Conservation (phyloP, 1,284 basidiomycete genomes). For the Sporisorium graminicola region DNA sequence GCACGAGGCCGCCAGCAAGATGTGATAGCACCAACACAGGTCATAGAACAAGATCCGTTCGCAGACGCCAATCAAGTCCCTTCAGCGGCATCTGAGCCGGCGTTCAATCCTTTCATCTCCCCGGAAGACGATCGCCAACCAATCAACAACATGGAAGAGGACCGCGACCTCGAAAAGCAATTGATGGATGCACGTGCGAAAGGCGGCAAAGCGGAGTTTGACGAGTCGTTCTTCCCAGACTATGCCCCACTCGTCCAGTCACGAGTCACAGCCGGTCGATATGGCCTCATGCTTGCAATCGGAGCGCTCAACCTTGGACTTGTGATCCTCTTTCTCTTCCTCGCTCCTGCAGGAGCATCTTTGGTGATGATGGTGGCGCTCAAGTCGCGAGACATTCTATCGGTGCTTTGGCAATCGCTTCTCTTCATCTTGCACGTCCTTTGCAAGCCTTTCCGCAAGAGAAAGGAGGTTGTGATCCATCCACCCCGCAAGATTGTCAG, state of each 20-base stretch:
- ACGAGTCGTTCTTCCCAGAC: conserved; percentile 24
- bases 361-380: conserved; percentile 28
- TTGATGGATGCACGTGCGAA: neutral
- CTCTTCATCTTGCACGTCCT: conserved; percentile 11
- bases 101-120: conserved; percentile 1
- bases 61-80: conserved; percentile 10
- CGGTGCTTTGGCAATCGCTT: conserved; percentile 34
- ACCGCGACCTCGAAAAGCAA: conserved; percentile 19
- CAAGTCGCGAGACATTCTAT: conserved; percentile 37
- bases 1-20: neutral
- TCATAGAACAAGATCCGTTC: conserved; percentile 10
- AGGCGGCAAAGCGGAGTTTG: conserved; percentile 14
- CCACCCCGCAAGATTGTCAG: conserved; percentile 39
- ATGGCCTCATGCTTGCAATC: conserved; percentile 29
- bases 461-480: conserved; percentile 16
- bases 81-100: neutral
- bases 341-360: conserved; percentile 21
- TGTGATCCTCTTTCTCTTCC: conserved; percentile 30
- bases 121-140: conserved; percentile 12
- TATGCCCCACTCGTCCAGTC: conserved; percentile 31
- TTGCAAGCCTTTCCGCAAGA: conserved; percentile 17
- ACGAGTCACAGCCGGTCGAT: conserved; percentile 25
- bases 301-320: conserved; percentile 26
- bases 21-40: conserved; percentile 8
- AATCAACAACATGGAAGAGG: conserved; percentile 7